Percentiles rank a stretch among this genome's conserved stretches.
These are phyloP conservation scores for Cytospora paraplurivora DNA, from an alignment of 2,329 filamentous ascomycete genomes.

Conservation along the genomic window DNA sequence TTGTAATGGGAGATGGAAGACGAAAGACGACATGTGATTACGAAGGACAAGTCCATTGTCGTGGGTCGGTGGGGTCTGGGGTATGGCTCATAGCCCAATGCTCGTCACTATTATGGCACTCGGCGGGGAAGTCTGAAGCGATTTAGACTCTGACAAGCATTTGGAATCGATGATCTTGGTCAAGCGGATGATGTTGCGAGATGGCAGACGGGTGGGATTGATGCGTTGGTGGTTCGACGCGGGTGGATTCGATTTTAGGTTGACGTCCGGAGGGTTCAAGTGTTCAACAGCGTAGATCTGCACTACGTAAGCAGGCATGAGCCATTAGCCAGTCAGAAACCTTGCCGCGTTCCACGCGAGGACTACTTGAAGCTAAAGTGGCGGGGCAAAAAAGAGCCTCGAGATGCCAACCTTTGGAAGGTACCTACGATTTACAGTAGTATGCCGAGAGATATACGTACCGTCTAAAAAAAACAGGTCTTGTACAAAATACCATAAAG, in stretches of 20 bases:
- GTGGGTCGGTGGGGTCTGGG: background rate
- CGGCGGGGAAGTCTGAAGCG: background rate
- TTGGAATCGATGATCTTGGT: too few species aligned
- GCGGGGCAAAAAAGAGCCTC: background rate
- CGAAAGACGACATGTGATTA: background rate
- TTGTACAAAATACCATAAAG: too few species aligned
- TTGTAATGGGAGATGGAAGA: background rate
- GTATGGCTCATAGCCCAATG: constrained; percentile 9
- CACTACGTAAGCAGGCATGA: background rate
- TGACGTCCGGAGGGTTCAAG: background rate
- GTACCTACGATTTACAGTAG: background rate
- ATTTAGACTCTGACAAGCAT: too few species aligned
- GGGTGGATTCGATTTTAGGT: background rate
- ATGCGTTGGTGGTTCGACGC: too few species aligned
- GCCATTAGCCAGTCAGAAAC: background rate
- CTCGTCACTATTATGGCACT: constrained; percentile 21
- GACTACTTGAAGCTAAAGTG: background rate
- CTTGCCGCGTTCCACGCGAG: background rate
- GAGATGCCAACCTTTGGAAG: background rate
- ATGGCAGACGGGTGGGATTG: too few species aligned
- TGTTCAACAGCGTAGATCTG: background rate
- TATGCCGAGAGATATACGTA: too few species aligned
- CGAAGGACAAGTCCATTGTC: background rate
- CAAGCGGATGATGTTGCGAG: too few species aligned
- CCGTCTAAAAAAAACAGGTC: too few species aligned